These are phyloP conservation scores for Niebla homalea DNA, from an alignment of 495 filamentous ascomycete genomes.

Conservation along the genomic window DNA sequence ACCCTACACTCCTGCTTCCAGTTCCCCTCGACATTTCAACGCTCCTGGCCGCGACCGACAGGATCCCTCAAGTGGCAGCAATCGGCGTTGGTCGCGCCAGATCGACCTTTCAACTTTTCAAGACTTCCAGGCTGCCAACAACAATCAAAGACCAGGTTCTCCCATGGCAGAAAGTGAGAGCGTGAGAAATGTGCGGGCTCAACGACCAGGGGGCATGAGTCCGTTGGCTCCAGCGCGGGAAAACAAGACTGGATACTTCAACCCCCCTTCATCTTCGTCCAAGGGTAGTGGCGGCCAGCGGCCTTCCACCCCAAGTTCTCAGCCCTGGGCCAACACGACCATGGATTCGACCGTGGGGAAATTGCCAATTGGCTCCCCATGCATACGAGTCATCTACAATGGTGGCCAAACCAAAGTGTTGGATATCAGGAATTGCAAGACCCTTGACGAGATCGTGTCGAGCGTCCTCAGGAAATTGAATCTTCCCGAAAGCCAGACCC, in stretches of 20 bases:
- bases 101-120: conserved; percentile 29
- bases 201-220: conserved; percentile 37
- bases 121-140: conserved; percentile 14
- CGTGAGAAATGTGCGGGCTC: conserved; percentile 27
- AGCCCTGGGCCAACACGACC: conserved; percentile 45
- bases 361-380: conserved; percentile 62
- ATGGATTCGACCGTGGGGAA: conserved; percentile 71
- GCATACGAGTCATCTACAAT: conserved; percentile 84
- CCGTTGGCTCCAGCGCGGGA: conserved; percentile 37
- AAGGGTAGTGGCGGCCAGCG: conserved; percentile 27
- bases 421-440: conserved; percentile 77
- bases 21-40: conserved; percentile 49
- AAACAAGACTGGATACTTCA: conserved; percentile 41
- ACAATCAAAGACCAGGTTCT: conserved; percentile 44
- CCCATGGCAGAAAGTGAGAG: conserved; percentile 47
- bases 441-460: conserved; percentile 77
- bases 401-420: conserved; percentile 84
- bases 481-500: conserved; percentile 58
- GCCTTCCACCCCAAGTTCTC: conserved; percentile 29
- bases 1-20: conserved; percentile 49
- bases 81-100: conserved; percentile 66
- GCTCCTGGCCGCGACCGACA: conserved; percentile 18
- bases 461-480: conserved; percentile 72
- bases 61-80: conserved; percentile 40
- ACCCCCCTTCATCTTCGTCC: conserved; percentile 31